Percentiles rank a stretch among this genome's conserved stretches.
phyloP scores from a whole-genome alignment of 495 filamentous ascomycete genomes.

The Penicillium pulvis region DNA sequence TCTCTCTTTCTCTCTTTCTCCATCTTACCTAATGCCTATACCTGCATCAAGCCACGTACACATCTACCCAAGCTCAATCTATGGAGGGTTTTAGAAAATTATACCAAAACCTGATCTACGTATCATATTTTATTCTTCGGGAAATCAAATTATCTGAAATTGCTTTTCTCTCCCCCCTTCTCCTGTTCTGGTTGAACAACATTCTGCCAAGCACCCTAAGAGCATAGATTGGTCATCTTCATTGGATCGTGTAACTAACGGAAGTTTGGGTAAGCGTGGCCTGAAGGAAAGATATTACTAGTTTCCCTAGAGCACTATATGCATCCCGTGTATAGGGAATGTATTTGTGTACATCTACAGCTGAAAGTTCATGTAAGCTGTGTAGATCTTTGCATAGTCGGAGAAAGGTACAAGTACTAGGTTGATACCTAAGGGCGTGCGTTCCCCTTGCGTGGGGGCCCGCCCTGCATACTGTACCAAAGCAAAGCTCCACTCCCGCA shows the following conservation, averaged over 20 bases:
- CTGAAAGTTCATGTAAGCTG: not conserved
- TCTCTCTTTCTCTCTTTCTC: not conserved
- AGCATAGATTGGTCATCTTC: not conserved
- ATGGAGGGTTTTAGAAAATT: not conserved
- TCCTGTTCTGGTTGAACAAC: not conserved
- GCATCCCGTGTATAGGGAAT: not conserved
- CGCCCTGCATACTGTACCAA: slow-evolving; percentile 20
- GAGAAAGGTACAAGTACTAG: not conserved
- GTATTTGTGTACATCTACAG: not conserved
- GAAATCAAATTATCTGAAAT: not conserved
- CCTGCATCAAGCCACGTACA: not conserved
- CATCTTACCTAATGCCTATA: not conserved
- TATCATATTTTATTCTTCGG: not conserved
- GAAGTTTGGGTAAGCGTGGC: not conserved
- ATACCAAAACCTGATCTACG: too few species aligned
- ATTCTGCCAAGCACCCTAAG: not conserved
- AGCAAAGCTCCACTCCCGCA: slow-evolving; percentile 22
- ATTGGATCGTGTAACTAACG: not conserved
- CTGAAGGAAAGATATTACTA: not conserved
- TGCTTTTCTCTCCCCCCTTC: not conserved
- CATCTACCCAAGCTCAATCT: not conserved
- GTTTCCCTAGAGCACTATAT: not conserved
- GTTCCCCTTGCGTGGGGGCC: slow-evolving; percentile 14
- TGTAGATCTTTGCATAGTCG: not conserved
- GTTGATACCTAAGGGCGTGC: slow-evolving; percentile 9